Base-by-base conservation (phyloP, 1,139 yeast species). In the Dujonia santamariae region DNA sequence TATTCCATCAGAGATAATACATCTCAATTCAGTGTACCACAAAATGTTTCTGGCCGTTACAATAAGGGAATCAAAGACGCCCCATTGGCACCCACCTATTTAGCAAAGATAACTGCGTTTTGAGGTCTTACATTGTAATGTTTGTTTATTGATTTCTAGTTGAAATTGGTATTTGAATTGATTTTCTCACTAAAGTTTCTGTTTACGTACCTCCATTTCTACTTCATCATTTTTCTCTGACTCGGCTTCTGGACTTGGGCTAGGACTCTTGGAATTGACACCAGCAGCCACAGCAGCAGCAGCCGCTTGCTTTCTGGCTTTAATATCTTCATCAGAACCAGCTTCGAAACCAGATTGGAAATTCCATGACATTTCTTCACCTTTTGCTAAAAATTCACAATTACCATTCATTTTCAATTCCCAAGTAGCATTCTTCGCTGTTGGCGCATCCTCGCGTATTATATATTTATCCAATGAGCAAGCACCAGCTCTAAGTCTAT, bases 351-450 rank as follows among this genome's bases (percentile, higher is more conserved):
- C 73, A 37, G 59, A 63, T 50, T 75, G 78, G 62, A 86, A 86
- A 45, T 80, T 75, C 96, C 96, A 86, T 53, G 84, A 84, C 92
- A 87, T 85, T 57, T 85, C 95, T 55, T 86, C 95, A n/a, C 96
- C 96, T 7, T 72, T 59, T 2, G 71, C 55, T 43, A 86, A 64
- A 47, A 78, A 85, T 31, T 72, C 78, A 18, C 85, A 73, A 43
- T 77, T 73, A 14, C 96, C 96, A 51, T 81, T 82, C 70, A 72
- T 65, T 16, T 64, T 67, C 32, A 78, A 54, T 7, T 49, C 50
- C 90, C 95, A 86, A 9, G 23, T 21, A 4, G n/a, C 7, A 29
- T 54, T 52, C 6, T 59, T 53, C 3, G 48, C 53, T 7, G 19
- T 30, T 12, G 19, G 13, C 11, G 15, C 9, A 2, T 37, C 46